Percentiles rank a stretch among this genome's conserved stretches.
phyloP scores from a whole-genome alignment of 306 rosid genomes.

The Biancaea sappan region DNA sequence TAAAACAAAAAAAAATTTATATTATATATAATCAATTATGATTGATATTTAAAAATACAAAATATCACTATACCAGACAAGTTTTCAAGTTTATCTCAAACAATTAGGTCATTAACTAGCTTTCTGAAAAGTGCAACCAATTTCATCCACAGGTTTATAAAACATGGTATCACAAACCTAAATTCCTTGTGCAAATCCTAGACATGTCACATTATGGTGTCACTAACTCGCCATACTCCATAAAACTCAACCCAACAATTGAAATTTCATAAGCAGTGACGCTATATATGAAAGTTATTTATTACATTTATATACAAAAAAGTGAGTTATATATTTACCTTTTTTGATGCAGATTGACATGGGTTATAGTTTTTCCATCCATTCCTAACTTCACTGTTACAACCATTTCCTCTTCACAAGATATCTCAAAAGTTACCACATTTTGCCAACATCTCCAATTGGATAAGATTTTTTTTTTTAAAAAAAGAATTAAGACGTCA shows the following conservation, averaged over 20 bases:
- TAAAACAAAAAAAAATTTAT: too few relatives aligned
- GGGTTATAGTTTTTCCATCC: constrained; percentile 7
- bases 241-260: constrained; percentile 35
- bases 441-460: not conserved
- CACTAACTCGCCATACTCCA: constrained; percentile 24
- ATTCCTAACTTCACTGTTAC: constrained; percentile 9
- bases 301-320: too few relatives aligned
- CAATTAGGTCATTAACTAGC: not conserved
- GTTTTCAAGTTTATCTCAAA: not conserved
- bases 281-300: not conserved
- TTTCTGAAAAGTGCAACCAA: not conserved
- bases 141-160: not conserved
- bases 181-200: not conserved
- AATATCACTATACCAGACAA: not conserved
- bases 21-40: too few relatives aligned
- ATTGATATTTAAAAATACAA: too few relatives aligned
- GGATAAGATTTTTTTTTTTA: too few relatives aligned
- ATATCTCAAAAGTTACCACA: not conserved
- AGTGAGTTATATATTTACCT: too few relatives aligned
- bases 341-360: constrained; percentile 35
- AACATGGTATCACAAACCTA: not conserved
- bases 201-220: constrained; percentile 42
- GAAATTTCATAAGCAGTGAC: not conserved
- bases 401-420: not conserved
- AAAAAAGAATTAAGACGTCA: not conserved